Evolutionary conservation across 2,329 filamentous ascomycete species (phyloP).

Genomic region (Calonectria naviculata): DNA sequence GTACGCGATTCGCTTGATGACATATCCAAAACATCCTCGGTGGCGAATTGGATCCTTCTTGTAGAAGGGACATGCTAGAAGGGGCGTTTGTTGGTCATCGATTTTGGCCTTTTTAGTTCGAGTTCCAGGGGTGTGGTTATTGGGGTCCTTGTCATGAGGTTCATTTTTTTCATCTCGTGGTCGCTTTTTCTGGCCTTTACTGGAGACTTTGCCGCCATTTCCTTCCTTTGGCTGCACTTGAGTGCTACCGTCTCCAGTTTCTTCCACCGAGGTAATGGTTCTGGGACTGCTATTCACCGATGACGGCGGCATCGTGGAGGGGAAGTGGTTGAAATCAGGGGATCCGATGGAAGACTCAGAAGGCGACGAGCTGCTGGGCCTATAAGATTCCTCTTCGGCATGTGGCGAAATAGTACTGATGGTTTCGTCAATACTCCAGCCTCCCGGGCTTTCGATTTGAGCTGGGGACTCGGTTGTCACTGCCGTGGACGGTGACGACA

Average conservation of each 20-base stretch:
- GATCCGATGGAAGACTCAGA: background rate
- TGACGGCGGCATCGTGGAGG: background rate
- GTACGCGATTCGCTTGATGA: constrained; percentile 9
- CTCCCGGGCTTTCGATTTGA: background rate
- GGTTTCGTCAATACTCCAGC: background rate
- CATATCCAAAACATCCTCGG: background rate
- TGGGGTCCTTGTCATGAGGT: background rate
- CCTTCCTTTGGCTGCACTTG: background rate
- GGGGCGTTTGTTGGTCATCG: background rate
- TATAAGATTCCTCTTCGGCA: background rate
- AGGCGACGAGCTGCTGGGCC: background rate
- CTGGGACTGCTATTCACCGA: background rate
- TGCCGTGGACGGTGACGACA: background rate
- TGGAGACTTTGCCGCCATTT: background rate
- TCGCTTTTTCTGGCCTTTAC: background rate
- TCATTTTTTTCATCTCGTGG: background rate
- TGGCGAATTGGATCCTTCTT: constrained; percentile 13
- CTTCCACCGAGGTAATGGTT: background rate
- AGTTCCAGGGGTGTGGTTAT: background rate
- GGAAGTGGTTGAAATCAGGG: background rate
- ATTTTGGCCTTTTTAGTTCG: constrained; percentile 5
- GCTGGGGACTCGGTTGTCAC: background rate
- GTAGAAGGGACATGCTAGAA: constrained; percentile 17
- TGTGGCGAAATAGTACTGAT: background rate
- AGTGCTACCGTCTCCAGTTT: background rate